phyloP scores from a whole-genome alignment of 768 basidiomycete species.

The Calvatia gigantea region DNA sequence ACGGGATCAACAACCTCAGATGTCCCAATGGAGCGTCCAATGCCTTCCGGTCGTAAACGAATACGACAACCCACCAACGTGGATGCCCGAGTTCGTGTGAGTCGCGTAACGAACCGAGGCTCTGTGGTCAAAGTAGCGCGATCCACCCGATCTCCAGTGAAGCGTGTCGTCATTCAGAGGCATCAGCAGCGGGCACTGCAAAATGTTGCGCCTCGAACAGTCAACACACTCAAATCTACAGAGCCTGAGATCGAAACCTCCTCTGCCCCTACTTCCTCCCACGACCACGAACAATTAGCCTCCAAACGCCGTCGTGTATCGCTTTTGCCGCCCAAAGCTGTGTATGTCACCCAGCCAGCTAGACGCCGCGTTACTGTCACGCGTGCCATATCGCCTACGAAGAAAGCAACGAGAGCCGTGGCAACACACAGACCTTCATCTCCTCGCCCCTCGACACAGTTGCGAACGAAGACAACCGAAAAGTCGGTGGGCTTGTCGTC shows the following conservation, averaged over 20 bases:
- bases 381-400: background rate
- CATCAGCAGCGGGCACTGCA: background rate
- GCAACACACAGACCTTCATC: background rate
- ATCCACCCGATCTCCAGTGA: background rate
- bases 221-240: background rate
- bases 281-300: background rate
- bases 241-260: background rate
- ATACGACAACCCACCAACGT: background rate
- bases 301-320: constrained; percentile 8
- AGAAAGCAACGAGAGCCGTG: background rate
- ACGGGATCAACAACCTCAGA: constrained; percentile 36
- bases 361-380: background rate
- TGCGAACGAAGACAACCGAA: background rate
- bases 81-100: background rate
- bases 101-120: background rate
- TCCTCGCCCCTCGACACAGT: background rate
- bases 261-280: background rate
- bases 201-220: background rate
- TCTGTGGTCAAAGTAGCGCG: background rate
- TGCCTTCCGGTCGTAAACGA: background rate
- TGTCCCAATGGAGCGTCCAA: background rate
- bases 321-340: background rate
- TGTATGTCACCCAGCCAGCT: background rate
- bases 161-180: constrained; percentile 1
- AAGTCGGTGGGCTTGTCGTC: background rate